phyloP scores from a whole-genome alignment of 495 filamentous ascomycete genomes.

The Hypomontagnella monticulosa region DNA sequence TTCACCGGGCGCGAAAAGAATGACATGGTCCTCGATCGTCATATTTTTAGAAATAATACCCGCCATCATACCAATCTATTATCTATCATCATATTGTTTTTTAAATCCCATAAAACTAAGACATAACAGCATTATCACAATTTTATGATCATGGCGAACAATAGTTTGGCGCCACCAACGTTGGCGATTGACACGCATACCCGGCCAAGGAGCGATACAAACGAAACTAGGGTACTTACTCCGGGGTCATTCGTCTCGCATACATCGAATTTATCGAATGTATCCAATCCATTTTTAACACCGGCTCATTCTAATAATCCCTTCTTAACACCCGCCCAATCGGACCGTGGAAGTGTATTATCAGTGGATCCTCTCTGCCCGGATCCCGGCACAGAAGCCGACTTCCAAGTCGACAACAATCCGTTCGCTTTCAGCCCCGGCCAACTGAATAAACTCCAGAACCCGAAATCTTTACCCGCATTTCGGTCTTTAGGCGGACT shows the following conservation, averaged over 20 bases:
- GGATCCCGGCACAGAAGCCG: constrained; percentile 74
- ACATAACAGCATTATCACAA: not conserved
- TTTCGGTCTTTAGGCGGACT: constrained; percentile 84
- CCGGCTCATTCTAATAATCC: constrained; percentile 43
- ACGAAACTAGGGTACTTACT: constrained; percentile 42
- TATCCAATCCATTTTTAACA: constrained; percentile 45
- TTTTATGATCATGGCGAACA: constrained; percentile 33
- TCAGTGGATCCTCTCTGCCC: constrained; percentile 51
- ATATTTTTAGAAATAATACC: constrained; percentile 6
- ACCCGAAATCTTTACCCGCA: constrained; percentile 81
- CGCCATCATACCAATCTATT: not conserved
- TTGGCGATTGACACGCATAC: constrained; percentile 36
- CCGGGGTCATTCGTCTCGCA: constrained; percentile 41
- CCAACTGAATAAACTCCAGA: constrained; percentile 79
- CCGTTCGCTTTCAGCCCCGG: constrained; percentile 85
- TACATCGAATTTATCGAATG: constrained; percentile 20
- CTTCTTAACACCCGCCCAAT: constrained; percentile 40
- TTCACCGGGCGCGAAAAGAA: constrained; percentile 13
- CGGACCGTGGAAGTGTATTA: constrained; percentile 41
- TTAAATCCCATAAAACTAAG: not conserved
- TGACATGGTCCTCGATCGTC: constrained; percentile 1
- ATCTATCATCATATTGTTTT: not conserved
- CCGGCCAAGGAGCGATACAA: constrained; percentile 45
- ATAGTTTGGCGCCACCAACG: constrained; percentile 39
- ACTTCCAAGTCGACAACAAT: constrained; percentile 80